These are phyloP conservation scores for Suhomyces wounanorum DNA, from an alignment of 1,139 yeast species.

Conservation along the genomic window DNA sequence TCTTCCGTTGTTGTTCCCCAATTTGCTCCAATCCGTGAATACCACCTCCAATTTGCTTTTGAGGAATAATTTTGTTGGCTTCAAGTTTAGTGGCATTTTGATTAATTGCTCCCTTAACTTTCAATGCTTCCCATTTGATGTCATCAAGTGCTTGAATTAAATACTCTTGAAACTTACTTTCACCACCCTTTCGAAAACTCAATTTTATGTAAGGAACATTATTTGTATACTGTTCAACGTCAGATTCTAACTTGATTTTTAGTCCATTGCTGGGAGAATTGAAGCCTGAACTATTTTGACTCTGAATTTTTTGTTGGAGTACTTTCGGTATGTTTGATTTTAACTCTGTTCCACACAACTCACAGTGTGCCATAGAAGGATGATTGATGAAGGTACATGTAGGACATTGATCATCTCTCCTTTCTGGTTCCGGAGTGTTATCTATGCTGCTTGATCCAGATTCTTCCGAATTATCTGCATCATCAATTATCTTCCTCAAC, in stretches of 20 bases:
- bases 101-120: slow-evolving; percentile 41
- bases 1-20: slow-evolving; percentile 57
- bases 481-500: slow-evolving; percentile 2
- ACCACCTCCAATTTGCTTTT: slow-evolving; percentile 40
- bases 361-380: slow-evolving; percentile 75
- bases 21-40: slow-evolving; percentile 69
- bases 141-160: slow-evolving; percentile 47
- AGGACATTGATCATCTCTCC: slow-evolving; percentile 60
- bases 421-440: slow-evolving; percentile 6
- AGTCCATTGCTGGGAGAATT: slow-evolving; percentile 14
- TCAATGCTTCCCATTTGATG: slow-evolving; percentile 46
- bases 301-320: slow-evolving; percentile 11
- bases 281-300: slow-evolving; percentile 2
- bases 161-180: slow-evolving; percentile 45
- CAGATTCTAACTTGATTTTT: slow-evolving; percentile 30
- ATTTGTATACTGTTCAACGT: slow-evolving; percentile 35
- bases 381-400: slow-evolving; percentile 87
- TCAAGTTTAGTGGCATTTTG: slow-evolving; percentile 36
- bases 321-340: slow-evolving; percentile 22
- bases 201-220: slow-evolving; percentile 49
- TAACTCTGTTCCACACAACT: slow-evolving; percentile 77
- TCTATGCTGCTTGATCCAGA: slow-evolving; percentile 7
- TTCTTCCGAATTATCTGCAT: background rate
- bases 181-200: slow-evolving; percentile 66
- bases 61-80: slow-evolving; percentile 11